phyloP scores from a whole-genome alignment of 169 alveolate genomes.

The Besnoitia besnoiti region DNA sequence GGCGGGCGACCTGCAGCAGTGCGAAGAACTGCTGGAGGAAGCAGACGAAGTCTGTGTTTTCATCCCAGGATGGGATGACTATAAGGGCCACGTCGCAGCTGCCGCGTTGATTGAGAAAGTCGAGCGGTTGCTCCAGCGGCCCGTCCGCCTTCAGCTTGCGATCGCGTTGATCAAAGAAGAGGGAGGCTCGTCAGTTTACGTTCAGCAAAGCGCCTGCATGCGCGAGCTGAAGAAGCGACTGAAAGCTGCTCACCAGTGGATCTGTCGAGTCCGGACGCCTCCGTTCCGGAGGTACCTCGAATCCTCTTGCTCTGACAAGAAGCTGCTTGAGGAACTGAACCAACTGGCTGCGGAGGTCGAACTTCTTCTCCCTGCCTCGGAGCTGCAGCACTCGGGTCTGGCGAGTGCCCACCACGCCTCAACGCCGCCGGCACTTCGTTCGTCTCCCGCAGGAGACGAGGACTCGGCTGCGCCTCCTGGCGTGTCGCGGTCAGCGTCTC shows the following conservation, averaged over 20 bases:
- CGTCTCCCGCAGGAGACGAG: neutral
- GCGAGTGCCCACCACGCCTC: neutral
- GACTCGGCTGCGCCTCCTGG: neutral
- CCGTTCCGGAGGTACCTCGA: conserved; percentile 30
- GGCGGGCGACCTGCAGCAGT: conserved; percentile 67
- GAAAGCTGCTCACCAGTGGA: conserved; percentile 56
- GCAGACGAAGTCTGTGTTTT: conserved; percentile 66
- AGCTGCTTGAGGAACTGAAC: conserved; percentile 7
- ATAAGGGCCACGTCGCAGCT: conserved; percentile 70
- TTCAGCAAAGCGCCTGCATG: conserved; percentile 46
- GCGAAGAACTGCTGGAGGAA: conserved; percentile 65
- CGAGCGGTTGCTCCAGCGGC: conserved; percentile 67
- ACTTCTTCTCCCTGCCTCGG: conserved; percentile 19
- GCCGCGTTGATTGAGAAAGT: conserved; percentile 67
- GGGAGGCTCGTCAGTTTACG: conserved; percentile 32
- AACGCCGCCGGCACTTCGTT: neutral
- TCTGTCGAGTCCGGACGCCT: conserved; percentile 49
- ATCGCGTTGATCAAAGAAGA: conserved; percentile 65
- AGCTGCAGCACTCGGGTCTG: neutral
- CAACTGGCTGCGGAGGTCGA: neutral
- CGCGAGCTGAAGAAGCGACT: conserved; percentile 66
- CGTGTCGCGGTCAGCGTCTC: neutral
- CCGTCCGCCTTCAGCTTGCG: conserved; percentile 62
- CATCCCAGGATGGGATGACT: conserved; percentile 68
- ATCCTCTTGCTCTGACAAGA: neutral